These are phyloP conservation scores for Yarrowia keelungensis DNA, from an alignment of 805 yeast genomes.

Conservation along the genomic window DNA sequence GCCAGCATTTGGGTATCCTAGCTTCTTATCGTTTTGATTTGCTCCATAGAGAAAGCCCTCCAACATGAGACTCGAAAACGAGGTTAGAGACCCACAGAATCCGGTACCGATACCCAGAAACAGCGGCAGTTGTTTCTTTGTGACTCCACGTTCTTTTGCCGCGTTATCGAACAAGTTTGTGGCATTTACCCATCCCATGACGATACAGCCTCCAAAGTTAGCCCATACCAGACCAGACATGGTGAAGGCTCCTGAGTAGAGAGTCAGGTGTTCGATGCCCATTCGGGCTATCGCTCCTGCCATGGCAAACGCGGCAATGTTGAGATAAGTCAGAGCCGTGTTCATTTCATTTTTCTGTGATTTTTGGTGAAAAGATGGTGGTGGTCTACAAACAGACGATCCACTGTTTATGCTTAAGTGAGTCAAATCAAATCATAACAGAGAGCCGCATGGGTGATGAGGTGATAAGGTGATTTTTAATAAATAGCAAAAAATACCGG, in stretches of 20 bases:
- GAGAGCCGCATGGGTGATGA: neutral
- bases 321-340: conserved; percentile 24
- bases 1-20: conserved; percentile 22
- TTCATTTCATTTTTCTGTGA: conserved; percentile 18
- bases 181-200: conserved; percentile 60
- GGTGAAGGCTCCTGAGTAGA: conserved; percentile 57
- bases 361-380: neutral
- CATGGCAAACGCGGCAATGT: conserved; percentile 30
- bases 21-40: conserved; percentile 4
- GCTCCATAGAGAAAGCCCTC: conserved; percentile 55
- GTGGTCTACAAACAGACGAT: neutral
- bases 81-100: conserved; percentile 81
- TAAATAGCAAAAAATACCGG: too few relatives aligned
- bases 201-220: conserved; percentile 72
- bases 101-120: conserved; percentile 76
- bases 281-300: conserved; percentile 30
- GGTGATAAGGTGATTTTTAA: neutral
- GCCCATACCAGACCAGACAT: conserved; percentile 77
- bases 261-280: conserved; percentile 52
- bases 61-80: conserved; percentile 71
- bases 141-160: conserved; percentile 27
- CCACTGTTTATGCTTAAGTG: conserved; percentile 1
- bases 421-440: conserved; percentile 6
- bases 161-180: neutral
- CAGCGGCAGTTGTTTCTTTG: conserved; percentile 57